phyloP scores from a whole-genome alignment of 345 rosid genomes.

The Camelina hispida region DNA sequence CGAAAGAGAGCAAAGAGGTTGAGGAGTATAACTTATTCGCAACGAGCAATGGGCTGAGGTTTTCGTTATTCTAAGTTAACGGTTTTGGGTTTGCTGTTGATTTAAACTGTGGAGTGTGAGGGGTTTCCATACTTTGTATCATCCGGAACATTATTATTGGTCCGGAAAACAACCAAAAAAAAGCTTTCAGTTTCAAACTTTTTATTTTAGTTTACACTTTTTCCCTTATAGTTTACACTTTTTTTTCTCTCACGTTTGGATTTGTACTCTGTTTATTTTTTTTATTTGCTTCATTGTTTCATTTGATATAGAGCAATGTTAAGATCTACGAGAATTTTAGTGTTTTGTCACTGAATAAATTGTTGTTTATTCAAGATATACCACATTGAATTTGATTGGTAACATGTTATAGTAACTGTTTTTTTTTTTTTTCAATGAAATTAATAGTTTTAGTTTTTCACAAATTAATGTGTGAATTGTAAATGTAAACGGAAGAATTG shows the following conservation, averaged over 20 bases:
- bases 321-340: conserved; percentile 1
- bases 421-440: too few relatives aligned
- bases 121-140: conserved; percentile 30
- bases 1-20: conserved; percentile 48
- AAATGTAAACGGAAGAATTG: background rate
- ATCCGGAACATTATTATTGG: conserved; percentile 32
- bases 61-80: conserved; percentile 64
- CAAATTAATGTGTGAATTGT: background rate
- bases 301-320: conserved; percentile 29
- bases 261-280: conserved; percentile 5
- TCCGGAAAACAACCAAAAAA: conserved; percentile 14
- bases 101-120: conserved; percentile 25
- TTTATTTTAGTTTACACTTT: background rate
- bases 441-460: background rate
- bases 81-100: conserved; percentile 42
- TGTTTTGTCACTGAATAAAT: conserved; percentile 1
- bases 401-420: too few relatives aligned
- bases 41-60: conserved; percentile 65
- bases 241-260: conserved; percentile 16
- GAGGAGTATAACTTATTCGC: conserved; percentile 95
- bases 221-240: conserved; percentile 5
- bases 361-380: background rate
- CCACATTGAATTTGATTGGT: too few relatives aligned
- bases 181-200: background rate
- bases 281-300: conserved; percentile 19